Conservation (phyloP, 2,329 filamentous ascomycete species). For the Cladobotryum mycophilum region DNA sequence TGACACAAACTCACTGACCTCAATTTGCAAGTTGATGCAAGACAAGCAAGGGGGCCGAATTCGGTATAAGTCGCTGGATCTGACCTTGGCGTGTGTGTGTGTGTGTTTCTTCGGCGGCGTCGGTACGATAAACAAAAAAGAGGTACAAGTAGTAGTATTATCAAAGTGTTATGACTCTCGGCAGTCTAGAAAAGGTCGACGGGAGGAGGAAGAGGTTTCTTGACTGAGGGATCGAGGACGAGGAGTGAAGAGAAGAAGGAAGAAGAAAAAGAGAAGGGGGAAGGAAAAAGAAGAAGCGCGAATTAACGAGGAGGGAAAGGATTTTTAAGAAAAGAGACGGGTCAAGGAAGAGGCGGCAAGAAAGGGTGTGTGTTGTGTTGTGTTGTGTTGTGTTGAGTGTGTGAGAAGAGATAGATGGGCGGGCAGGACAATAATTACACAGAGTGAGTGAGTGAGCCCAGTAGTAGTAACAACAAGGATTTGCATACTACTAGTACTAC, state of each 20-base stretch:
- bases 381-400: no score
- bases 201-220: neutral
- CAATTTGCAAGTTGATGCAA: neutral
- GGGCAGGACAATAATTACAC: no score
- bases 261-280: slow-evolving; percentile 1
- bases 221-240: slow-evolving; percentile 5
- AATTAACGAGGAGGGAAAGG: slow-evolving; percentile 1
- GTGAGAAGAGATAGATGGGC: no score
- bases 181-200: slow-evolving; percentile 4
- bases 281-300: neutral
- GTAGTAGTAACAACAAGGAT: neutral
- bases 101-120: no score
- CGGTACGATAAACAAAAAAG: no score
- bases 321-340: neutral
- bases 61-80: no score
- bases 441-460: no score
- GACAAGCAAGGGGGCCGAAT: neutral
- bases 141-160: no score
- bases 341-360: no score
- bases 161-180: neutral
- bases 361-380: no score
- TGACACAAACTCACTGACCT: neutral
- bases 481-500: neutral
- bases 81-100: no score
- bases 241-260: slow-evolving; percentile 2